Conservation (phyloP, 257 asterid species). For the Rubia yunnanensis region DNA sequence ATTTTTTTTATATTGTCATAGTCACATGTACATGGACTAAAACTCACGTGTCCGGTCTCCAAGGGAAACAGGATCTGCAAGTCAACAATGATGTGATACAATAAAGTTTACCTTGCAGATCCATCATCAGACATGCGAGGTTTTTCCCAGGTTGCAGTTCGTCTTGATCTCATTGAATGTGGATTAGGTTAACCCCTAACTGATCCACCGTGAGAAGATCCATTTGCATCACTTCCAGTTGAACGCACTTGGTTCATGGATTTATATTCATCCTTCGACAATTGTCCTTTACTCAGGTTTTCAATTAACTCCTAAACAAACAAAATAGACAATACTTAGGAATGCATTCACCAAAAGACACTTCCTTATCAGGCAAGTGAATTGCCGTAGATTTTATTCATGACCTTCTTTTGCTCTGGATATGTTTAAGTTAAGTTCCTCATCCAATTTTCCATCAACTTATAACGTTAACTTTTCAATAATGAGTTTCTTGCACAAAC, state of each 20-base stretch:
- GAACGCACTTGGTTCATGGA: conserved; percentile 52
- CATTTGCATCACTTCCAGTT: conserved; percentile 20
- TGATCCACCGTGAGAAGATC: conserved; percentile 34
- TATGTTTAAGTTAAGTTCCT: too few relatives aligned
- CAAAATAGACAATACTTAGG: background rate
- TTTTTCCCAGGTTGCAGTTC: conserved; percentile 92
- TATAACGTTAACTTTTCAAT: background rate
- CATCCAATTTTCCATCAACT: too few relatives aligned
- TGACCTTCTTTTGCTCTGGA: too few relatives aligned
- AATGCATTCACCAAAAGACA: background rate
- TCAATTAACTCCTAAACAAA: conserved; percentile 66
- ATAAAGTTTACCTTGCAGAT: conserved; percentile 50
- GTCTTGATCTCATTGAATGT: conserved; percentile 78
- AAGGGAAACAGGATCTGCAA: too few relatives aligned
- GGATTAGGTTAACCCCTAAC: conserved; percentile 44
- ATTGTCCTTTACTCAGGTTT: conserved; percentile 62
- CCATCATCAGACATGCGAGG: conserved; percentile 85
- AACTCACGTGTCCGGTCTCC: too few relatives aligned
- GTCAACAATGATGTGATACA: too few relatives aligned
- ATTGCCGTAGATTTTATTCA: too few relatives aligned
- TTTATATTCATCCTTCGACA: conserved; percentile 72
- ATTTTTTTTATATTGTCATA: too few relatives aligned
- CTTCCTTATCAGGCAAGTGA: too few relatives aligned
- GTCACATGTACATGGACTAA: too few relatives aligned
- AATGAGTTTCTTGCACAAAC: conserved; percentile 21